A percentile compares a stretch with the other conserved stretches of the same genome.
Conservation (phyloP, 805 yeast species). For the Lipomyces spencermartinsiae region DNA sequence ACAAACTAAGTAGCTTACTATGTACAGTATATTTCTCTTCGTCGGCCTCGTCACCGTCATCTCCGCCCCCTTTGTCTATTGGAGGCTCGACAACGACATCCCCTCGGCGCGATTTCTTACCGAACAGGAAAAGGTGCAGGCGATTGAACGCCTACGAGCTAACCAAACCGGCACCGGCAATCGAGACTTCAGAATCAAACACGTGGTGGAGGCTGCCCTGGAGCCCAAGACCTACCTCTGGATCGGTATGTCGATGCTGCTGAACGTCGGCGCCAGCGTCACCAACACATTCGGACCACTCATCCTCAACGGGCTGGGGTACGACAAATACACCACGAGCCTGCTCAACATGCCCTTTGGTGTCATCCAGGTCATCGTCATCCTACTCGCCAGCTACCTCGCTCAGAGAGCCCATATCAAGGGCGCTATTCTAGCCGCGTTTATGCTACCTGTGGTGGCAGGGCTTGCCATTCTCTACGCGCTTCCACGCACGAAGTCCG, state of each 20-base stretch:
- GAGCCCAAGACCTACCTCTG: slow-evolving; percentile 35
- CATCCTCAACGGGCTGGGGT: slow-evolving; percentile 45
- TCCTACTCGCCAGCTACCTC: slow-evolving; percentile 25
- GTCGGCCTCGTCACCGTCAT: slow-evolving; percentile 14
- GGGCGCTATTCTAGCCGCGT: slow-evolving; percentile 6
- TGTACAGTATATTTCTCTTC: slow-evolving; percentile 8
- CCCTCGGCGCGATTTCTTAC: slow-evolving; percentile 33
- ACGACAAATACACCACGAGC: slow-evolving; percentile 43
- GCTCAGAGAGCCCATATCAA: slow-evolving; percentile 6
- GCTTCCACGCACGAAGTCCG: slow-evolving; percentile 39
- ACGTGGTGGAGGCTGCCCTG: slow-evolving; percentile 41
- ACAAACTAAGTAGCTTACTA: background rate
- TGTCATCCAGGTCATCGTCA: slow-evolving; percentile 43
- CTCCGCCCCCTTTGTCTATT: slow-evolving; percentile 12
- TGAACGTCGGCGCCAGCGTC: slow-evolving; percentile 38
- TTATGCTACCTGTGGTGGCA: slow-evolving; percentile 45
- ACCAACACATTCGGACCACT: slow-evolving; percentile 29
- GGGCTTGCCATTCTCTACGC: slow-evolving; percentile 45
- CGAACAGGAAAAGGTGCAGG: slow-evolving; percentile 35
- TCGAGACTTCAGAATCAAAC: slow-evolving; percentile 43
- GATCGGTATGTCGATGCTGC: slow-evolving; percentile 11
- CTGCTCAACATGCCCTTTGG: slow-evolving; percentile 47
- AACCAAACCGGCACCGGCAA: slow-evolving; percentile 49
- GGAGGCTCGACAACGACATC: slow-evolving; percentile 17
- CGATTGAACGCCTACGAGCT: slow-evolving; percentile 40